Evolutionary conservation across 768 basidiomycete genomes (phyloP).

Genomic region (Naganishia vaughanmartiniae): DNA sequence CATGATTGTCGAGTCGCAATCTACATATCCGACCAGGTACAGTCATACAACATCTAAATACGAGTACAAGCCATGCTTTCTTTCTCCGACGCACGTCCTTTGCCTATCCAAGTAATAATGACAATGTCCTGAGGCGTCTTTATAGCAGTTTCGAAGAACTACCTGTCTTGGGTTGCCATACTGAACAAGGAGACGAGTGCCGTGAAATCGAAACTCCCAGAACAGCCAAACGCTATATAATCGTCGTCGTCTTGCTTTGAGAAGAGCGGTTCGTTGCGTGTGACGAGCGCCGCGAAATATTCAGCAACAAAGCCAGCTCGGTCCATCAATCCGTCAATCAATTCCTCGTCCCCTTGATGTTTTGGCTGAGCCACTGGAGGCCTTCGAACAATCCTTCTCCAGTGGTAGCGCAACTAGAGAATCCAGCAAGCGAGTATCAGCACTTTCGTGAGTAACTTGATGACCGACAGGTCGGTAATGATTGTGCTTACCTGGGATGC

Average conservation of each 20-base stretch:
- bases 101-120: too few relatives aligned
- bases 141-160: too few relatives aligned
- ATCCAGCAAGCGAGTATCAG: neutral
- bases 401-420: conserved; percentile 80
- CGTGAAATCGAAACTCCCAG: too few relatives aligned
- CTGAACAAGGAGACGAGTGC: too few relatives aligned
- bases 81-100: neutral
- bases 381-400: conserved; percentile 97
- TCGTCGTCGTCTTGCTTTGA: too few relatives aligned
- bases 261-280: too few relatives aligned
- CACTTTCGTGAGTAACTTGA: neutral
- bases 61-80: neutral
- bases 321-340: neutral
- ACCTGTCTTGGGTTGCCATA: too few relatives aligned
- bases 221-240: too few relatives aligned
- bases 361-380: conserved; percentile 93
- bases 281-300: too few relatives aligned
- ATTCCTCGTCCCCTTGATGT: conserved; percentile 67
- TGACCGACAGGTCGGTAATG: neutral
- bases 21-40: neutral
- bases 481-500: conserved; percentile 76
- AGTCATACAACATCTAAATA: conserved; percentile 2
- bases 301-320: neutral
- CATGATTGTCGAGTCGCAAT: too few relatives aligned
- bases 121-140: too few relatives aligned